Conservation (phyloP, 139 green algal genomes). For the Raphidocelis subcapitata region DNA sequence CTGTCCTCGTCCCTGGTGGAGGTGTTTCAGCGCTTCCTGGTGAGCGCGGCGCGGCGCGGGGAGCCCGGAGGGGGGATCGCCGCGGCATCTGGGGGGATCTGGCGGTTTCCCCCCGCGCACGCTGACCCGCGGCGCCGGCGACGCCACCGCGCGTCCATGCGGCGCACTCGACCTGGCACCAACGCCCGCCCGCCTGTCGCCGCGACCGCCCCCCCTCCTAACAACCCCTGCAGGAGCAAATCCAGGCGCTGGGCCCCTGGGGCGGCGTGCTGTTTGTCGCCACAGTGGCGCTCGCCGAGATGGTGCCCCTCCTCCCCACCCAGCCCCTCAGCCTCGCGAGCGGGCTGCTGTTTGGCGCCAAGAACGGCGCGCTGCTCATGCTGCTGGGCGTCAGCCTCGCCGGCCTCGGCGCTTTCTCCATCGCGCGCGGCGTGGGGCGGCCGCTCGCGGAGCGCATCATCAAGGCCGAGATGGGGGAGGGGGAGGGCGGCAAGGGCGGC, state of each 20-base stretch:
- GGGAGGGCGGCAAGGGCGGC: neutral
- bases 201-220: too few relatives aligned
- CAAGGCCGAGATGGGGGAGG: constrained; percentile 28
- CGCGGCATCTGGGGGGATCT: too few relatives aligned
- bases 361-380: constrained; percentile 53
- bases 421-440: constrained; percentile 46
- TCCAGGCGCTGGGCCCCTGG: constrained; percentile 64
- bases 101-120: too few relatives aligned
- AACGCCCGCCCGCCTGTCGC: too few relatives aligned
- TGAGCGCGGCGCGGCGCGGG: neutral
- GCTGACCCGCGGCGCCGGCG: too few relatives aligned
- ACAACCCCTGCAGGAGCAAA: constrained; percentile 45
- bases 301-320: constrained; percentile 84
- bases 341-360: constrained; percentile 79
- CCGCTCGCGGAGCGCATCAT: constrained; percentile 55
- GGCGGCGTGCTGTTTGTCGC: constrained; percentile 62
- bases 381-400: constrained; percentile 52
- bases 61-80: too few relatives aligned
- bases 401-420: constrained; percentile 52
- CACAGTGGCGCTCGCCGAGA: constrained; percentile 66
- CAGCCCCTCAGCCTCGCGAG: constrained; percentile 76
- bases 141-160: too few relatives aligned
- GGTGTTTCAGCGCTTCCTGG: constrained; percentile 15
- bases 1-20: neutral
- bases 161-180: too few relatives aligned